These are phyloP conservation scores for Tricladium varicosporioides DNA, from an alignment of 2,329 filamentous ascomycete genomes.

Conservation along the genomic window DNA sequence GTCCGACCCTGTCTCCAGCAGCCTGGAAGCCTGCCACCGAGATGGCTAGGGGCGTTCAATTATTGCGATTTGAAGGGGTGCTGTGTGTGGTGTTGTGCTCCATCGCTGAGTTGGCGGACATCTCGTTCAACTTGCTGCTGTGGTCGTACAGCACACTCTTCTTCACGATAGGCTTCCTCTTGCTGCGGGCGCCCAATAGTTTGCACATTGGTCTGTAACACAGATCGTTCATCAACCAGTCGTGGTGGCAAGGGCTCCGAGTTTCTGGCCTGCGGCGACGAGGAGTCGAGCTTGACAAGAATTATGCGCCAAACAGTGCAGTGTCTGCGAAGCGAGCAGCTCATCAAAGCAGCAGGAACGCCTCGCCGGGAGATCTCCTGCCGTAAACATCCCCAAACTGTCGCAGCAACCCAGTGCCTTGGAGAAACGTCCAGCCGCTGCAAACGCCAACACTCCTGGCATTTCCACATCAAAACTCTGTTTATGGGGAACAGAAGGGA, in stretches of 20 bases:
- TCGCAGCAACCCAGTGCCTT: neutral
- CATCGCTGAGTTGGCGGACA: no score
- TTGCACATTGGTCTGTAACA: neutral
- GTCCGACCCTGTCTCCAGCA: no score
- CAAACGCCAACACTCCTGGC: neutral
- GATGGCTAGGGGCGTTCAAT: no score
- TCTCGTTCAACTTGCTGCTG: no score
- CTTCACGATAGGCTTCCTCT: neutral
- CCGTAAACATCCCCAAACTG: conserved; percentile 3
- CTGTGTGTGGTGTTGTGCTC: no score
- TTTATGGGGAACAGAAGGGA: neutral
- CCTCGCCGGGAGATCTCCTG: conserved; percentile 24
- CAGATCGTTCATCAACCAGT: neutral
- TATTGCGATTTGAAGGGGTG: no score
- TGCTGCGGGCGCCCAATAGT: neutral
- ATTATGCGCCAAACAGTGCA: conserved; percentile 12
- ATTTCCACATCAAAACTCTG: conserved; percentile 6
- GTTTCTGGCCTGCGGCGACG: neutral
- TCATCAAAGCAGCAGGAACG: neutral
- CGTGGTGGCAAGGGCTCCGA: neutral
- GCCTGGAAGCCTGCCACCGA: no score
- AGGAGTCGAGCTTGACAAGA: conserved; percentile 8
- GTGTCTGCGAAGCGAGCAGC: neutral
- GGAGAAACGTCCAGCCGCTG: neutral
- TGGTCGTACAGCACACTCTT: no score